Base-by-base conservation (phyloP, 1,139 yeast species). In the Eremothecium cymbalariae region DNA sequence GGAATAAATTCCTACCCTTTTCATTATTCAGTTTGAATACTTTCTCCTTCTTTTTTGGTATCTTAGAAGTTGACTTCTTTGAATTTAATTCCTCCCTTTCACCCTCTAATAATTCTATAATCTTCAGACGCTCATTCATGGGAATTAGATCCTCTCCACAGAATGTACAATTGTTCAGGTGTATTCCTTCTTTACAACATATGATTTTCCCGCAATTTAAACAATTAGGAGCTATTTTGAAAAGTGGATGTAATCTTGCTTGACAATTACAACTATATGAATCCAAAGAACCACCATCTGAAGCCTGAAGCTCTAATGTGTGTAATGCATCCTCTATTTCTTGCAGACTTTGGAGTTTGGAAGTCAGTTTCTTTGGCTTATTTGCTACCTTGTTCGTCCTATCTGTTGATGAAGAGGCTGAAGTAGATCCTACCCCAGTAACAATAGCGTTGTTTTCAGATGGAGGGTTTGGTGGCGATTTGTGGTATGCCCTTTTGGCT, bases 131-230 rank as follows among this genome's bases (percentile, higher is more conserved):
- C 43, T 85, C 95, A 14, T 69, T 68, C 6, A 59, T 53, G 4
- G 77, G 68, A 12, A 90, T 64, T 24, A 90, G 60, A 21, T 77
- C 81, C 16, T 67, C 57, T 0, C 86, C 85, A 62, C 98, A 90
- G 44, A 64, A 82, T 2, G 93, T 72, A 54, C 99, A 93, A 4
- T 93, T 93, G 36, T 86, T 85, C 26, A 71, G 65, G 40, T 55
- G 50, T n/a, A 76, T 56, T 0, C 97, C 97, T 53, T 93, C 97
- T 48, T 77, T 77, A 3, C 70, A 69, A 62, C 99, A 93, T 2
- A 90, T 82, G 25, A 93, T 84, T 54, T 86, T 85, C 8, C 99
- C 99, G 59, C 99, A 93, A 39, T 80, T 77, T 28, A 90, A 61
- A 51, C 99, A 93, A 55, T 93, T 93, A 0, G 98, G 98, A 1